Base-by-base conservation (phyloP, 169 alveolate species). In the Eimeria nieschulzi region DNA sequence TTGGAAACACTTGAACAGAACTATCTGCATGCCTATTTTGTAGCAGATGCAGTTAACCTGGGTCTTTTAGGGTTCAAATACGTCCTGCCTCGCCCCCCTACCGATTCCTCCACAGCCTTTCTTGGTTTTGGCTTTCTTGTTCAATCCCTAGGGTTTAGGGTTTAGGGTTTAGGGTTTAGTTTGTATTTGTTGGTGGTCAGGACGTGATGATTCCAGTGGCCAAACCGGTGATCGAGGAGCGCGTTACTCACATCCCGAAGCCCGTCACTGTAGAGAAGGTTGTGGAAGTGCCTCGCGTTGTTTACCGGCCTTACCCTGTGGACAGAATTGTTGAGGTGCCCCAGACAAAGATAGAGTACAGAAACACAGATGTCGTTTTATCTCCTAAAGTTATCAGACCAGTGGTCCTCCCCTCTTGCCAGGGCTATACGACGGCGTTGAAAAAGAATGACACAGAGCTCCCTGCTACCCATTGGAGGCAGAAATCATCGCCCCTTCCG, bases 181-280 rank as follows among this genome's bases (percentile, higher is more conserved):
- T 13, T 26, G 13, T 9, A 8, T n/a, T 46, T 61, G 15, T 33
- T 15, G 66, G 8, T 7, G 19, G 25, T 46, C 75, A 85, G 91
- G 91, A 85, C 64, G 79, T 66, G 53, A 46, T 85, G 46, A 55
- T 85, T 23, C 91, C 91, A 7, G 91, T 85, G 26, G 72, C 91
- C 10, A 68, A 70, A 71, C 91, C 91, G 17, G 91, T 85, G 72
- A 26, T 70, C 6, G 70, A 85, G 75, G 83, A 85, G 63, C 79
- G 79, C 33, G 56, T 25, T 17, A 56, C 75, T 12, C 59, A 68
- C 9, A 70, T 86, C 55, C 86, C 76, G 10, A 26, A 64, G 2
- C 86, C 84, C 46, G 78, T 72, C 64, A 13, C 33, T n/a, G 75
- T 63, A 7, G 92, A 73, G 55, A 72, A 86, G 25, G 53, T 46